These are phyloP conservation scores for Hypoxylon sp. DNA, from an alignment of 2,329 filamentous ascomycete species.

Conservation along the genomic window DNA sequence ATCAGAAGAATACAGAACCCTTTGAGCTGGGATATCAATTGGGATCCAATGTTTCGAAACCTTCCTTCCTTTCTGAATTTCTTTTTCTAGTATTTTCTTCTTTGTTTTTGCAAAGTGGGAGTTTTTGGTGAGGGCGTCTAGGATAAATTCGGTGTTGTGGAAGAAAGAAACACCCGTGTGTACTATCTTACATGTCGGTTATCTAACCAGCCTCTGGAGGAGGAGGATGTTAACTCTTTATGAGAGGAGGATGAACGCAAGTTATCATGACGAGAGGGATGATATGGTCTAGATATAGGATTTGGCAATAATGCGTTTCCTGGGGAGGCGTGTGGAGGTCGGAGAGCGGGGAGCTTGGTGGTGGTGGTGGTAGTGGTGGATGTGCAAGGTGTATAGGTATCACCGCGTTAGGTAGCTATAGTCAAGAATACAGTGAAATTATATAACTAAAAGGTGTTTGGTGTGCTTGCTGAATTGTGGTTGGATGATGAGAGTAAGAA, in stretches of 20 bases:
- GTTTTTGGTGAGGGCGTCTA: conserved; percentile 25
- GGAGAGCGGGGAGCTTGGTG: conserved; percentile 16
- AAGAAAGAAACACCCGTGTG: conserved; percentile 34
- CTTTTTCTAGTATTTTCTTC: conserved; percentile 10
- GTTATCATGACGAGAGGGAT: conserved; percentile 32
- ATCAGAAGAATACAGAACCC: conserved; percentile 11
- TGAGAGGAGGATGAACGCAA: conserved; percentile 44
- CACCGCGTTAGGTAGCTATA: conserved; percentile 40
- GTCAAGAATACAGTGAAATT: conserved; percentile 43
- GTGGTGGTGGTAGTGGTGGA: background rate
- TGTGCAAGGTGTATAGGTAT: conserved; percentile 34
- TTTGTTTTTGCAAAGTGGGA: conserved; percentile 2
- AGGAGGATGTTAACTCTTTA: conserved; percentile 20
- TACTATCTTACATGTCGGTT: conserved; percentile 32
- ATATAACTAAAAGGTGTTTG: conserved; percentile 16
- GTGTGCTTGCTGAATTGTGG: background rate
- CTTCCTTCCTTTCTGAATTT: conserved; percentile 15
- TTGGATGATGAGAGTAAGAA: background rate
- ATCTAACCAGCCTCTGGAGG: conserved; percentile 9
- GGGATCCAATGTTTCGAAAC: conserved; percentile 9
- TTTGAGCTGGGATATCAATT: conserved; percentile 28
- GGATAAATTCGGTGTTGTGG: conserved; percentile 27
- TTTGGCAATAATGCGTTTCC: conserved; percentile 18
- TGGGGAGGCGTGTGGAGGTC: conserved; percentile 19
- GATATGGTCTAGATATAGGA: conserved; percentile 22